Base-by-base conservation (phyloP, 2,329 filamentous ascomycete genomes). In the Neobulgaria alba region DNA sequence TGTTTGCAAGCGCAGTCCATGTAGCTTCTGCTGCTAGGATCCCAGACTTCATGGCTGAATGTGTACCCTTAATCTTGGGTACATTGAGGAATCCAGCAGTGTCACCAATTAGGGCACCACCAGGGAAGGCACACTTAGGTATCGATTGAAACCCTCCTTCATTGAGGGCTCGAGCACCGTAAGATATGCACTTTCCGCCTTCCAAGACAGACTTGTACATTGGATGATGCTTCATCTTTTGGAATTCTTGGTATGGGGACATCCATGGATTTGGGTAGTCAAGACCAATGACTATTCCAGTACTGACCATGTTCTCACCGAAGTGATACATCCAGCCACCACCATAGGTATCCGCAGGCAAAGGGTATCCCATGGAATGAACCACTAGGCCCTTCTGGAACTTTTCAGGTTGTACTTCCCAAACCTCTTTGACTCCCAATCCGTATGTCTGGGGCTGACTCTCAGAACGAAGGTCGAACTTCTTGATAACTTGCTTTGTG, bases 241-340 rank as follows among this genome's bases (percentile, higher is more conserved):
- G 92, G 63, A 98, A 98, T 62, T 98, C 92, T 43, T 80, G 77
- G 61, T 96, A 98, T 0, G 92, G 92, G 3, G 89, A 92, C 41
- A 96, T 66, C 87, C 90, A 98, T 0, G 92, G 92, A 64, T 98
- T 98, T 31, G 85, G 73, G 62, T 98, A 98, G 68, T 98, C 92
- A 39, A 98, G 73, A 17, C 89, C 89, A 29, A 93, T 85, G 9
- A 98, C 92, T 14, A 96, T 71, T 17, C 92, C 92, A 41, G 98
- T 72, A 52, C 81, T 88, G 45, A 98, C 90, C 55, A 96, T 75
- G 64, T 96, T 98, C 55, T 98, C 90, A 29, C 89, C 92, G 63
- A 96, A 98, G 64, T 98, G 92, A 60, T 98, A 98, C 85, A 98
- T 89, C 81, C 88, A 98, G n/a, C 85, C 88, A 51, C 92, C 92